These are phyloP conservation scores for Chlorella sp. DNA, from an alignment of 139 green algal species.

Conservation along the genomic window DNA sequence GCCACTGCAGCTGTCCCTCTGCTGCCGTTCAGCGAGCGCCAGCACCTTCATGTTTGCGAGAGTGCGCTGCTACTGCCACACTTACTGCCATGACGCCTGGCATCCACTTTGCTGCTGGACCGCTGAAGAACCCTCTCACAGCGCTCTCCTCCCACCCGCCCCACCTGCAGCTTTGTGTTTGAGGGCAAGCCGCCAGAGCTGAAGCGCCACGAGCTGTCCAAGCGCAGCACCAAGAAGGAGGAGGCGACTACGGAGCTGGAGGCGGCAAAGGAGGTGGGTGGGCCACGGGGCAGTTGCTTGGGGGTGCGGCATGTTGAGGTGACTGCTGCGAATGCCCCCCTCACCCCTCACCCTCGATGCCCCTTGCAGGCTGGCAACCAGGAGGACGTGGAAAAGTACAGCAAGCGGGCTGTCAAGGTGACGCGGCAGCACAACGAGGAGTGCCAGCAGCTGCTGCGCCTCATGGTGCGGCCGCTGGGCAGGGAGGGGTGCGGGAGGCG, in stretches of 20 bases:
- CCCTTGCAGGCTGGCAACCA: conserved; percentile 72
- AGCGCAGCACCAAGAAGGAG: conserved; percentile 38
- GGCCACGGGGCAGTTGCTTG: neutral
- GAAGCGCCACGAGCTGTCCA: conserved; percentile 90
- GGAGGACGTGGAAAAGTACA: conserved; percentile 95
- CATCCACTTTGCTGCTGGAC: no score
- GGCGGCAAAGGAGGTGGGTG: conserved; percentile 69
- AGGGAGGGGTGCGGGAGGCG: no score
- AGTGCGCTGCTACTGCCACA: no score
- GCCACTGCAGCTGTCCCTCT: no score
- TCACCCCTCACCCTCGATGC: neutral
- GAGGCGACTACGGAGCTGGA: conserved; percentile 65
- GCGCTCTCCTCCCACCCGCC: neutral
- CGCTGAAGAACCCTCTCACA: no score
- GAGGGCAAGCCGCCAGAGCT: conserved; percentile 95
- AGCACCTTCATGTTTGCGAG: no score
- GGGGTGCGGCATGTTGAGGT: no score
- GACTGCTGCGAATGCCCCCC: neutral
- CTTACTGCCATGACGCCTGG: no score
- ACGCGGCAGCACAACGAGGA: conserved; percentile 95
- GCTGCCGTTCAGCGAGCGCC: no score
- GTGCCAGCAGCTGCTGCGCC: conserved; percentile 88
- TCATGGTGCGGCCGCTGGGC: conserved; percentile 68
- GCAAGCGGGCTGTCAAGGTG: conserved; percentile 89
- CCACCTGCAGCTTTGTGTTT: conserved; percentile 88